Percentiles rank a stretch among this genome's conserved stretches.
Evolutionary conservation across 805 yeast species (phyloP).

Genomic region (Ogataea glucozyma): DNA sequence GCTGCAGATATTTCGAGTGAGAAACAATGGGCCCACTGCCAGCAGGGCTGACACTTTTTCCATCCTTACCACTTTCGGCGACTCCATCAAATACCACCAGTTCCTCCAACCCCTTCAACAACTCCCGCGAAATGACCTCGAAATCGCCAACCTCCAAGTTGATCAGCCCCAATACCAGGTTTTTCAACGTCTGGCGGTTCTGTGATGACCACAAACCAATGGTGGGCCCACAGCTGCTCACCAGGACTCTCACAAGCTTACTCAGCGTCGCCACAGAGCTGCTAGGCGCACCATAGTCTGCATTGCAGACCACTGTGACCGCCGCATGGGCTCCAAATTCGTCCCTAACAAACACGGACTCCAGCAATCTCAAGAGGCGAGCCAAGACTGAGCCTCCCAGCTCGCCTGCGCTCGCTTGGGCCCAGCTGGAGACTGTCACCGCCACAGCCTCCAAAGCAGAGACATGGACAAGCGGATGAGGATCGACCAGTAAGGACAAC

Average conservation of each 20-base stretch:
- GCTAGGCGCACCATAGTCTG: slow-evolving; percentile 42
- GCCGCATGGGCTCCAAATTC: slow-evolving; percentile 48
- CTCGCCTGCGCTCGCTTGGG: slow-evolving; percentile 34
- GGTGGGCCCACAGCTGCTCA: slow-evolving; percentile 61
- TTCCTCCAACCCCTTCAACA: slow-evolving; percentile 46
- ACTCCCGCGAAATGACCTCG: slow-evolving; percentile 38
- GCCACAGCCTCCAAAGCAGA: slow-evolving; percentile 66
- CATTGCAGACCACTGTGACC: slow-evolving; percentile 48
- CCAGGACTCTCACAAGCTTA: slow-evolving; percentile 44
- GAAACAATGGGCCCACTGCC: no score
- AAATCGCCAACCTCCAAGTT: slow-evolving; percentile 36
- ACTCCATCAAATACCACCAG: slow-evolving; percentile 48
- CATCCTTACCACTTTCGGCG: no score
- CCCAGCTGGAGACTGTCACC: slow-evolving; percentile 55
- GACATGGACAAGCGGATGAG: slow-evolving; percentile 81
- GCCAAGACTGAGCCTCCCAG: slow-evolving; percentile 38
- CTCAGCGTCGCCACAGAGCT: slow-evolving; percentile 47
- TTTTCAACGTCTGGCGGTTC: slow-evolving; percentile 36
- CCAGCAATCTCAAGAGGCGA: slow-evolving; percentile 43
- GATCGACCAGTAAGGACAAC: slow-evolving; percentile 65
- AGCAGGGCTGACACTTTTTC: no score
- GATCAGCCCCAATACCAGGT: slow-evolving; percentile 40
- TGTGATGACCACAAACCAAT: slow-evolving; percentile 35
- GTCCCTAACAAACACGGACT: slow-evolving; percentile 44
- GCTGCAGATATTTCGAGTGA: slow-evolving; percentile 33